Base-by-base conservation (phyloP, 108 stramenopile species). In the Discostella stelligeroides region DNA sequence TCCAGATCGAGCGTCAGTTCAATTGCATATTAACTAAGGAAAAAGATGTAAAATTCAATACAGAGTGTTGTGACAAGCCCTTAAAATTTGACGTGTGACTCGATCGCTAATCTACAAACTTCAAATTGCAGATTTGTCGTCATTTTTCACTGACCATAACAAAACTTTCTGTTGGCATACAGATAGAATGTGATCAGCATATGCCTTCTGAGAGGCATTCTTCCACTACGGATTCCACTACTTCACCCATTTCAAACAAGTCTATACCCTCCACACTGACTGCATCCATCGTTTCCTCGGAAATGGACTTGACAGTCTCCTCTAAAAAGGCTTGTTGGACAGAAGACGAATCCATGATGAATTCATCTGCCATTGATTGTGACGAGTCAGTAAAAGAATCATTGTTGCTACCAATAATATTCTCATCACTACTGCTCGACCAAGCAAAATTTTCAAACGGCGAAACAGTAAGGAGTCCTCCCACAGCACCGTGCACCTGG, bases 401-500 rank as follows among this genome's bases (percentile, higher is more conserved):
- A 28, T 64, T 21, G 24, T 15, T 24, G 51, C 23, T 38, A 41
- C 37, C 17, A 5, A 27, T 40, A 5, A 20, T 21, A 23, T 12
- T 37, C 18, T 34, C 21, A 49, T 51, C 65, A 23, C 29, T 45
- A 38, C 4, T 37, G n/a, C 30, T 12, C 9, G 46, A 64, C 63
- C 56, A 66, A 45, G 54, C 23, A 17, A 24, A 67, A 42, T 39
- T 67, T 40, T 56, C 53, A 61, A 60, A 28, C 40, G 48, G 51
- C 45, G 56, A 28, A 3, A 50, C 63, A 47, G 59, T 43, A 45
- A 70, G 30, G 0, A 55, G 42, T 11, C 64, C 55, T 9, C 55
- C 62, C 47, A 73, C 47, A 17, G 61, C 73, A 24, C 73, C 73
- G 1, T 65, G 57, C 20, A 78, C 69, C 14, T 78, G 76, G 5